Base-by-base conservation (phyloP, 176 grass and related monocot genomes). In the Dactylis glomerata region DNA sequence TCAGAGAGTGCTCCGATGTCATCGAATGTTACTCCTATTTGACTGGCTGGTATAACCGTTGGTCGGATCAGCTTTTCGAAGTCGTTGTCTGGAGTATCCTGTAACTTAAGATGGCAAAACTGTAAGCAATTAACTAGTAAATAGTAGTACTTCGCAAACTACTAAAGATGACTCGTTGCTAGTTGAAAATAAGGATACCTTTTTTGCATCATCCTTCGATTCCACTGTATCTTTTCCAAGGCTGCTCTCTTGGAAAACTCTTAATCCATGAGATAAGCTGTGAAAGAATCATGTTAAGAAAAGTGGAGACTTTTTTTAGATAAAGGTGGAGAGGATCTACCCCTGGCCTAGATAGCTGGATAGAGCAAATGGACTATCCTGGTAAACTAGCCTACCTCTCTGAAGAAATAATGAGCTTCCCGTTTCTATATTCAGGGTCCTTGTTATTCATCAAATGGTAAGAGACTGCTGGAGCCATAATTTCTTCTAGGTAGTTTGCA, bases 1-100 rank as follows among this genome's bases (percentile, higher is more conserved):
- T 92, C 93, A 59, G 59, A 44, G 28, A 95, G 49, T 54, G 90
- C 90, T 46, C 93, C 93, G 50, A 95, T 92, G 76, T 95, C 93
- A 90, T 95, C 86, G 69, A 99, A 96, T 65, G 89, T 92, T 30
- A 96, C 93, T 77, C 91, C 91, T 81, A 84, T 94, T 76, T 98
- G 83, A 87, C 50, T 78, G 12, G 96, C 81, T n/a, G 91, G 91
- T 79, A 98, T 87, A 52, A 95, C 88, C 10, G 86, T 81, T 74
- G 86, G 81, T 70, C 86, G 87, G 31, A 98, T 92, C 20, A 41
- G 78, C 57, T 95, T 98, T 88, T 98, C 96, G 31, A 89, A 91
- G 77, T 92, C 93, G 0, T 90, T 96, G 78, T 95, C 88, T 85
- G 88, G 88, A 72, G 72, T 69, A 57, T 82, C 89, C 93, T 94